Conservation (phyloP, 2,329 filamentous ascomycete species). For the Pseudocercospora eumusae region DNA sequence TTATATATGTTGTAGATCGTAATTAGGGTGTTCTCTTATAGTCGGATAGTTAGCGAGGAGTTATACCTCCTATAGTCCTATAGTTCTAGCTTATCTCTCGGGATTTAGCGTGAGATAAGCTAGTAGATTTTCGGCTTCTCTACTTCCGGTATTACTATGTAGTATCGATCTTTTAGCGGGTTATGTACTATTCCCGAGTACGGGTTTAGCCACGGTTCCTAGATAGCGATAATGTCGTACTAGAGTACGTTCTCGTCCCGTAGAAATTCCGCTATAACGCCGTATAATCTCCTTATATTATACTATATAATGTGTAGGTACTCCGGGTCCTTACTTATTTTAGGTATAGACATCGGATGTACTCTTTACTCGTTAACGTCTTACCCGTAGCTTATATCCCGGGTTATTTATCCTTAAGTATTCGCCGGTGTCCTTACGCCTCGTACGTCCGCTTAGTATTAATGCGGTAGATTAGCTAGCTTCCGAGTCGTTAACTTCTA, state of each 20-base stretch:
- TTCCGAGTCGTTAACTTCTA: not conserved
- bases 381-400: not conserved
- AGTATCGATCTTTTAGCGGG: not conserved
- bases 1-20: slow-evolving; percentile 3
- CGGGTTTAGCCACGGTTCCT: not conserved
- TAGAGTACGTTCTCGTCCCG: not conserved
- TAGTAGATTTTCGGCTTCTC: not conserved
- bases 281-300: not conserved
- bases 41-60: not conserved
- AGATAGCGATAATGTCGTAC: not conserved
- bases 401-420: not conserved
- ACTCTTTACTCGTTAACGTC: not conserved
- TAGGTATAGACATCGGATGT: not conserved
- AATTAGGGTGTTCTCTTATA: not conserved
- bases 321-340: not conserved
- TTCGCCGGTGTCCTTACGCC: not conserved
- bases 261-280: not conserved
- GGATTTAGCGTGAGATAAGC: not conserved
- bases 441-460: not conserved
- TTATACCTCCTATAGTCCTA: slow-evolving; percentile 1
- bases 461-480: not conserved
- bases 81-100: not conserved
- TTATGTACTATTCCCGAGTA: not conserved
- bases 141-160: not conserved
- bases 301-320: not conserved